Evolutionary conservation across 306 rosid species (phyloP).

Genomic region (Vigna hirtella): DNA sequence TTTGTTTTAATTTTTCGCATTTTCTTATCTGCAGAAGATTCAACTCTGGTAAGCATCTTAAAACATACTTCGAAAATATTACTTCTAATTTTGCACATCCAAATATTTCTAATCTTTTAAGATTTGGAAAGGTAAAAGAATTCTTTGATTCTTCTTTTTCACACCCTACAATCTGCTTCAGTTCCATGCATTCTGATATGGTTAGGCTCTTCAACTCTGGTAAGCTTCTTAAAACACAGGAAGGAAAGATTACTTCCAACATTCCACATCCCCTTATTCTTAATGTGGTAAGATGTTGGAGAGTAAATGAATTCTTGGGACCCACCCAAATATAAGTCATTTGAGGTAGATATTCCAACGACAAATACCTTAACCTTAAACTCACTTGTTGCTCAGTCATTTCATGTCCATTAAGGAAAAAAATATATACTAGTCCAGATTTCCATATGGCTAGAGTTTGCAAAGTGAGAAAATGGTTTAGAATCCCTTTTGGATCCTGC

Average conservation of each 20-base stretch:
- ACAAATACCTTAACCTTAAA: too few relatives aligned
- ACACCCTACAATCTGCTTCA: slow-evolving; percentile 17
- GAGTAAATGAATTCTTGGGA: too few relatives aligned
- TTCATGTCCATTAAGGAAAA: neutral
- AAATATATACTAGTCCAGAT: neutral
- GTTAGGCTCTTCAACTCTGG: neutral
- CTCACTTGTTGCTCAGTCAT: neutral
- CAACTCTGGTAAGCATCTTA: slow-evolving; percentile 38
- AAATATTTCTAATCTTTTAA: neutral
- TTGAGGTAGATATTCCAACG: too few relatives aligned
- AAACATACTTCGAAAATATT: slow-evolving; percentile 24
- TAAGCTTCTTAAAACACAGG: neutral
- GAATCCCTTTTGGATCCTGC: neutral
- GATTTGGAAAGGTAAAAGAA: neutral
- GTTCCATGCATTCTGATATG: neutral
- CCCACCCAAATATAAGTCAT: too few relatives aligned
- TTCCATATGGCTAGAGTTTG: neutral
- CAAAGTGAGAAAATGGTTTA: neutral
- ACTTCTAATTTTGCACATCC: slow-evolving; percentile 14
- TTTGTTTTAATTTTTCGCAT: neutral
- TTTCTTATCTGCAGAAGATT: neutral
- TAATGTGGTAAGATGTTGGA: too few relatives aligned
- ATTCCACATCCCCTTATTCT: neutral
- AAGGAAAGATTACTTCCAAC: slow-evolving; percentile 11
- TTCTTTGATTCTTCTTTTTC: neutral